phyloP scores from a whole-genome alignment of 78 protist species.

The Protostelium mycophagum region DNA sequence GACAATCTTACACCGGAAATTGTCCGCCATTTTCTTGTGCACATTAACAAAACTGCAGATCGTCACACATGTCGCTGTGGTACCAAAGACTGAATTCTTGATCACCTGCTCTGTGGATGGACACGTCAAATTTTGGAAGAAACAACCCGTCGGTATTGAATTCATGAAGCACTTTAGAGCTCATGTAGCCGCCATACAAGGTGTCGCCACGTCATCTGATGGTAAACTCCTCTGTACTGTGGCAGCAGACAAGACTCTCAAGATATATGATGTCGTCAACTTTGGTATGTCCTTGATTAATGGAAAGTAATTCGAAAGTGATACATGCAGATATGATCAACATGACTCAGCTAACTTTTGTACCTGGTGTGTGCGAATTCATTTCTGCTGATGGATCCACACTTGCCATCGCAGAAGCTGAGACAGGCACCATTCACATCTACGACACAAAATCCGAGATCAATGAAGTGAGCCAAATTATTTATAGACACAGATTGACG shows the following conservation, averaged over 20 bases:
- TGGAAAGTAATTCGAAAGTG: not conserved
- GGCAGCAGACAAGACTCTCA: constrained; percentile 69
- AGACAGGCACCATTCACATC: constrained; percentile 13
- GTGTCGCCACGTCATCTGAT: constrained; percentile 40
- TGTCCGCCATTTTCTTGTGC: no score
- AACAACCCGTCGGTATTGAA: constrained; percentile 72
- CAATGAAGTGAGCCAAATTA: not conserved
- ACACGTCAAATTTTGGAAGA: constrained; percentile 93
- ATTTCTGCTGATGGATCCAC: constrained; percentile 8
- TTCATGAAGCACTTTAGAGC: constrained; percentile 87
- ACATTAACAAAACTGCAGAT: not conserved
- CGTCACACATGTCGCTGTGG: not conserved
- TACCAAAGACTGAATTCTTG: constrained; percentile 59
- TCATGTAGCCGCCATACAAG: constrained; percentile 66
- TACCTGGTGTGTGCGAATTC: constrained; percentile 61
- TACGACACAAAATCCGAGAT: constrained; percentile 26
- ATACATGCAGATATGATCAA: constrained; percentile 71
- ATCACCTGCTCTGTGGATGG: constrained; percentile 88
- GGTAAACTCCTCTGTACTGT: constrained; percentile 62
- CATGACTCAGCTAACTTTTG: constrained; percentile 58
- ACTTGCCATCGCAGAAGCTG: constrained; percentile 35
- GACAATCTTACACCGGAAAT: no score
- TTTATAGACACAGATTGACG: not conserved
- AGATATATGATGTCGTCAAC: constrained; percentile 78
- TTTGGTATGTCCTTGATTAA: constrained; percentile 64